Conservation (phyloP, 768 basidiomycete species). For the Chalciporus chontae region DNA sequence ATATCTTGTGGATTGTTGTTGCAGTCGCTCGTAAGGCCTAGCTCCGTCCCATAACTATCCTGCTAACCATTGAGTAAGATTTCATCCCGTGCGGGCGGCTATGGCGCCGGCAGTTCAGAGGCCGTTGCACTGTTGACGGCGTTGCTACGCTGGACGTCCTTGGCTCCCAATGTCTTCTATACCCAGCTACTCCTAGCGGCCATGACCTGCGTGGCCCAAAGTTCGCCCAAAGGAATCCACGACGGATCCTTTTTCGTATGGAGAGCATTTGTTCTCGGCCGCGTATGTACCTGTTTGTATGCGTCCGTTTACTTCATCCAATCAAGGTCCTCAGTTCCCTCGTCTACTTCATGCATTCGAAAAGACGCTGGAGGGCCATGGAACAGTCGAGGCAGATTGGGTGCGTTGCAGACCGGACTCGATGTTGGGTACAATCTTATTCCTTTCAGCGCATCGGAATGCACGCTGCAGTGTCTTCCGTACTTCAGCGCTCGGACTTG, state of each 20-base stretch:
- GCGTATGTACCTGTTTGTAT: conserved; percentile 42
- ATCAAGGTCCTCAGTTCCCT: conserved; percentile 48
- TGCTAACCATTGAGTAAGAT: conserved; percentile 40
- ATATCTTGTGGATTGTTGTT: conserved; percentile 60
- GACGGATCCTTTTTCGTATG: conserved; percentile 45
- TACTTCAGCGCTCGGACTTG: conserved; percentile 52
- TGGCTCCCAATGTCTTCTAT: conserved; percentile 62
- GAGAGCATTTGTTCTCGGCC: conserved; percentile 68
- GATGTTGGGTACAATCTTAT: conserved; percentile 4
- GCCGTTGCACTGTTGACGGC: conserved; percentile 53
- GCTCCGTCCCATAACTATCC: not conserved
- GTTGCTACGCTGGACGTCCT: conserved; percentile 57
- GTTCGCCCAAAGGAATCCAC: conserved; percentile 28
- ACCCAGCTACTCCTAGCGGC: conserved; percentile 65
- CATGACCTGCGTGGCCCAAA: conserved; percentile 59
- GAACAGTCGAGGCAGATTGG: conserved; percentile 52
- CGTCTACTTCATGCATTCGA: conserved; percentile 54
- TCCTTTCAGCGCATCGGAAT: conserved; percentile 37
- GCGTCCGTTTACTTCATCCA: not conserved
- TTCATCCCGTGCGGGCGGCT: conserved; percentile 51
- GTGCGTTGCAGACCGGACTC: conserved; percentile 35
- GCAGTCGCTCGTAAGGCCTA: conserved; percentile 52
- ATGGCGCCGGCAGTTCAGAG: conserved; percentile 58
- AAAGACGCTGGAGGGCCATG: conserved; percentile 45
- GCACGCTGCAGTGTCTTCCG: conserved; percentile 46